Conservation (phyloP, 257 asterid species). For the Fraxinus cuspidata region DNA sequence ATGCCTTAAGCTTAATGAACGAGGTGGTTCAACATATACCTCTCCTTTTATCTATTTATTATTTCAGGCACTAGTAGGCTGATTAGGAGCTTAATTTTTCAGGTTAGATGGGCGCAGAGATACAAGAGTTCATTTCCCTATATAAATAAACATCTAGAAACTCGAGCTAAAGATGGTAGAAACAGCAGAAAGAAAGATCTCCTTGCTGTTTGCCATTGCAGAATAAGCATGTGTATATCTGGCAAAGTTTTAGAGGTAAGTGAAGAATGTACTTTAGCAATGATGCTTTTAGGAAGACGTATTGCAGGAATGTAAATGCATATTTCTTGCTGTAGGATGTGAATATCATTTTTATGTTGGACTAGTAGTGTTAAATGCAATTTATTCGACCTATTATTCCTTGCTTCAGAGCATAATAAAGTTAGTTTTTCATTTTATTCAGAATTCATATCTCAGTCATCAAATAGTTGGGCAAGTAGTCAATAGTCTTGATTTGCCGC, state of each 20-base stretch:
- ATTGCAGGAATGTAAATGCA: not conserved
- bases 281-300: not conserved
- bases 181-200: not conserved
- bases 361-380: not conserved
- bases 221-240: not conserved
- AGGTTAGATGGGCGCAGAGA: not conserved
- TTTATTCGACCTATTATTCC: not conserved
- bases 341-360: not conserved
- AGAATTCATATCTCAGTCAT: no score
- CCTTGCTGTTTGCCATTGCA: not conserved
- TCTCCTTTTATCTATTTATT: not conserved
- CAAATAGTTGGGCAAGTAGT: no score
- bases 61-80: not conserved
- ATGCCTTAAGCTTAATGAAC: not conserved
- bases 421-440: not conserved
- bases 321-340: no score
- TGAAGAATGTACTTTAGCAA: not conserved
- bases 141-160: not conserved
- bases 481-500: no score
- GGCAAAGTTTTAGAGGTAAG: not conserved
- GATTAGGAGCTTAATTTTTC: not conserved
- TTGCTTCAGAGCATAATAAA: not conserved
- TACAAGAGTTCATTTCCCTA: not conserved
- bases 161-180: not conserved
- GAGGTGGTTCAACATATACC: not conserved